Evolutionary conservation across 192 early-diverging fungal genomes (phyloP).

Genomic region (Allomyces javanicus): DNA sequence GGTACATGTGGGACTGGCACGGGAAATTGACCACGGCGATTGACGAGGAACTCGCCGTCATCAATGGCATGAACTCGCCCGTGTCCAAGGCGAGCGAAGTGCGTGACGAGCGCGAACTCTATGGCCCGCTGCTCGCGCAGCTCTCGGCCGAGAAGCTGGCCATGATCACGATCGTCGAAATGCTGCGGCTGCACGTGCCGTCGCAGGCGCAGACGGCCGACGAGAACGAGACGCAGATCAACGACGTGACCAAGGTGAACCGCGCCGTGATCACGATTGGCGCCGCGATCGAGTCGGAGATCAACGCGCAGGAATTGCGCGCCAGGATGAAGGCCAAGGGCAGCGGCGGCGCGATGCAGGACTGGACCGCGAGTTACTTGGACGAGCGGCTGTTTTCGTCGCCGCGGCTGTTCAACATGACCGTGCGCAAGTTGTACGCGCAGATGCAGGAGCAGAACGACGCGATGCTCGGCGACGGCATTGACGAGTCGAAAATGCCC

Average conservation of each 20-base stretch:
- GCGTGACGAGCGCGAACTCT: constrained; percentile 28
- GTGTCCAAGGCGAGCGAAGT: not conserved
- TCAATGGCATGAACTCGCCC: constrained; percentile 15
- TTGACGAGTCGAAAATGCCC: constrained; percentile 21
- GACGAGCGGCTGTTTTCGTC: constrained; percentile 31
- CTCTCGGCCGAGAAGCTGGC: constrained; percentile 53
- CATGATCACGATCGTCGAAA: constrained; percentile 63
- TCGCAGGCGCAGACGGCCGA: constrained; percentile 6
- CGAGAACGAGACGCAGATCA: constrained; percentile 6
- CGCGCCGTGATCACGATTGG: constrained; percentile 41
- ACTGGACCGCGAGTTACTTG: not conserved
- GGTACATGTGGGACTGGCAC: constrained; percentile 55
- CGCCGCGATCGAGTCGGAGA: constrained; percentile 60
- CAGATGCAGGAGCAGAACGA: constrained; percentile 34
- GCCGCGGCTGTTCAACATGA: constrained; percentile 63
- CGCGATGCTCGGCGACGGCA: constrained; percentile 32
- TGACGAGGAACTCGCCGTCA: constrained; percentile 38
- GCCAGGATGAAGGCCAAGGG: constrained; percentile 35
- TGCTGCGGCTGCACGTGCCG: constrained; percentile 39
- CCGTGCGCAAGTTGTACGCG: constrained; percentile 37
- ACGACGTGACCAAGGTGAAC: constrained; percentile 34
- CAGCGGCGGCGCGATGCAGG: constrained; percentile 32
- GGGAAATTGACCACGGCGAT: constrained; percentile 43
- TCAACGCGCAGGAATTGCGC: constrained; percentile 42
- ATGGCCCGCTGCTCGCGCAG: constrained; percentile 43